Percentiles rank a stretch among this genome's conserved stretches.
Evolutionary conservation across 768 basidiomycete genomes (phyloP).

Genomic region (Lactarius deliciosus): DNA sequence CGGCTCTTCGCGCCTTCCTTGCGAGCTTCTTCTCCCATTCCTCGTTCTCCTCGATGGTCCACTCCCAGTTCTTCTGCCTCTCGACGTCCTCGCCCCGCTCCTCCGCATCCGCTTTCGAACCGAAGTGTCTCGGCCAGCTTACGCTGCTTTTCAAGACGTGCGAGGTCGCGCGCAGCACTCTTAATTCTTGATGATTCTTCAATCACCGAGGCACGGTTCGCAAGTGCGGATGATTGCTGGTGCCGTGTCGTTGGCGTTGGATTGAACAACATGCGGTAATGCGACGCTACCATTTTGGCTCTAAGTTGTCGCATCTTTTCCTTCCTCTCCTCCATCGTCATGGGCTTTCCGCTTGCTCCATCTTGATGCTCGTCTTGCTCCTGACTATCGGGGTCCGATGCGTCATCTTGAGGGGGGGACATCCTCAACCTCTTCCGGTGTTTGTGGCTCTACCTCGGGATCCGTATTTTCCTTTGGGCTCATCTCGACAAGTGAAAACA

Average conservation of each 20-base stretch:
- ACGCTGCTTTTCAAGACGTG: constrained; percentile 84
- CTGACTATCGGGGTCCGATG: constrained; percentile 1
- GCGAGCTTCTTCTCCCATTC: constrained; percentile 91
- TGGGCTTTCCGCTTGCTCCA: background rate
- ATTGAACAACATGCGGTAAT: background rate
- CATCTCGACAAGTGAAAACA: background rate
- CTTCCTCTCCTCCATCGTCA: constrained; percentile 31
- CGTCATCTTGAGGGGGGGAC: constrained; percentile 7
- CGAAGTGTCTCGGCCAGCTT: constrained; percentile 87
- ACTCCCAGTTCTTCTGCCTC: constrained; percentile 91
- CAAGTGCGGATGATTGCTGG: constrained; percentile 75
- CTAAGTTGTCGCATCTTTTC: constrained; percentile 25
- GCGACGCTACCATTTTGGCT: constrained; percentile 22
- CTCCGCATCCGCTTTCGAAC: constrained; percentile 82
- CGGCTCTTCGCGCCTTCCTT: constrained; percentile 78
- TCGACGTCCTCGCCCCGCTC: constrained; percentile 92
- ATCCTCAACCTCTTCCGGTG: constrained; percentile 14
- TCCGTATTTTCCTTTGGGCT: constrained; percentile 1
- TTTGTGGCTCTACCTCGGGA: constrained; percentile 2
- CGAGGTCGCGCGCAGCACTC: constrained; percentile 72
- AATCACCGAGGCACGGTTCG: constrained; percentile 82
- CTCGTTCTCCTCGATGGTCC: constrained; percentile 93
- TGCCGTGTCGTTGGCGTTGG: background rate
- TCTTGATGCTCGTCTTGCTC: background rate
- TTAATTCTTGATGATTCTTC: constrained; percentile 82